phyloP scores from a whole-genome alignment of 257 asterid genomes.

The Plectranthus barbatus region DNA sequence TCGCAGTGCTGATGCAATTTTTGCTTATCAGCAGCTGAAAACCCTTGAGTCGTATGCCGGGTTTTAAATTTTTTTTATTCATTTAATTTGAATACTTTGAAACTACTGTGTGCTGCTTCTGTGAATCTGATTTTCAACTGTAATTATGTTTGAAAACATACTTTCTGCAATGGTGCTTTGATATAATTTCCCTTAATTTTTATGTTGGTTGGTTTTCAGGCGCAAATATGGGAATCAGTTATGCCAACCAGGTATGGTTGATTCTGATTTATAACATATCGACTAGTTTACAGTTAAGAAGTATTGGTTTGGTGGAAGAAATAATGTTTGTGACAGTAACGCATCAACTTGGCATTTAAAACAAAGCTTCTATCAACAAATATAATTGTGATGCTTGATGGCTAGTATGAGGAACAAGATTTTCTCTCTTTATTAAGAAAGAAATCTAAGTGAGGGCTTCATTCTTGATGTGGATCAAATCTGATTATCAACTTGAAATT shows the following conservation, averaged over 20 bases:
- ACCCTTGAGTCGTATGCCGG: not conserved
- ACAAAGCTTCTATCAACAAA: not conserved
- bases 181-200: not conserved
- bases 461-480: not conserved
- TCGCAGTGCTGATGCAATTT: constrained; percentile 94
- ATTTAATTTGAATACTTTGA: not conserved
- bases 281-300: not conserved
- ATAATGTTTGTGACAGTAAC: not conserved
- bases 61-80: not conserved
- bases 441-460: not conserved
- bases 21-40: constrained; percentile 84
- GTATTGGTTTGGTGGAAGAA: constrained; percentile 9
- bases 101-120: not conserved
- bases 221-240: constrained; percentile 99
- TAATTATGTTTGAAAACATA: not conserved
- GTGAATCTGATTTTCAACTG: not conserved
- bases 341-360: not conserved
- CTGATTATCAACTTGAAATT: not conserved
- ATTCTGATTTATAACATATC: not conserved
- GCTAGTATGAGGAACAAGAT: not conserved
- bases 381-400: not conserved
- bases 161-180: not conserved
- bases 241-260: constrained; percentile 87
- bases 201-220: constrained; percentile 42
- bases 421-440: not conserved